A percentile compares a stretch with the other conserved stretches of the same genome.
Evolutionary conservation across 805 yeast genomes (phyloP).

Genomic region (Debaryomyces hansenii): DNA sequence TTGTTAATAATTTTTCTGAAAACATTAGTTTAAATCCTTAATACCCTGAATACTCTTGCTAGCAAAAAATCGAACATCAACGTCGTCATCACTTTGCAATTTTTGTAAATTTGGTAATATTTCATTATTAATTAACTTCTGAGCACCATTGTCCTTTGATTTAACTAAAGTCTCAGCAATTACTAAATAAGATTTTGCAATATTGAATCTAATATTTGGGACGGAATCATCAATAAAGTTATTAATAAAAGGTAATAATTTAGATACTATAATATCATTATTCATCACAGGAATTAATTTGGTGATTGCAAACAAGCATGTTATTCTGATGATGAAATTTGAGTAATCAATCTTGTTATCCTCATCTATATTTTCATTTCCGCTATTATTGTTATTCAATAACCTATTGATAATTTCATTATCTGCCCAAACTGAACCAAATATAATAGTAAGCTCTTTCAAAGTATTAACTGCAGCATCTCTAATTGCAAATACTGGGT

Average conservation of each 20-base stretch:
- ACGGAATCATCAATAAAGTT: slow-evolving; percentile 76
- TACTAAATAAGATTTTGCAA: slow-evolving; percentile 76
- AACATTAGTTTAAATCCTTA: slow-evolving; percentile 9
- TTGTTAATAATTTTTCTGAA: background rate
- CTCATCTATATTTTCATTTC: slow-evolving; percentile 21
- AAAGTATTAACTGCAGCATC: slow-evolving; percentile 92
- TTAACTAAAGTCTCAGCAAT: slow-evolving; percentile 53
- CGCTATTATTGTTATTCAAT: slow-evolving; percentile 32
- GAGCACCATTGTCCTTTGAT: slow-evolving; percentile 18
- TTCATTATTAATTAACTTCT: slow-evolving; percentile 35
- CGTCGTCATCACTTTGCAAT: slow-evolving; percentile 71
- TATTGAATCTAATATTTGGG: slow-evolving; percentile 94
- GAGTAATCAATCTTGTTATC: slow-evolving; percentile 47
- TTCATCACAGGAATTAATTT: slow-evolving; percentile 72
- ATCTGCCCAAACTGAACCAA: slow-evolving; percentile 94
- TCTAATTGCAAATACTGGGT: slow-evolving; percentile 92
- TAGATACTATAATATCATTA: slow-evolving; percentile 53
- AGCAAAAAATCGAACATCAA: slow-evolving; percentile 88
- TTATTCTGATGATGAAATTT: slow-evolving; percentile 89
- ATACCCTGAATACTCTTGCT: slow-evolving; percentile 48
- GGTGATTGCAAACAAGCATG: slow-evolving; percentile 87
- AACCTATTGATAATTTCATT: slow-evolving; percentile 77
- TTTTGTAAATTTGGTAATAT: slow-evolving; percentile 66
- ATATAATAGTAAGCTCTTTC: slow-evolving; percentile 74
- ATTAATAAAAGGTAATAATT: slow-evolving; percentile 77